Evolutionary conservation across 202 grass and related monocot species (phyloP), one percentile per base, ranked within the genome.

Genomic region (Zoysia matrella): DNA sequence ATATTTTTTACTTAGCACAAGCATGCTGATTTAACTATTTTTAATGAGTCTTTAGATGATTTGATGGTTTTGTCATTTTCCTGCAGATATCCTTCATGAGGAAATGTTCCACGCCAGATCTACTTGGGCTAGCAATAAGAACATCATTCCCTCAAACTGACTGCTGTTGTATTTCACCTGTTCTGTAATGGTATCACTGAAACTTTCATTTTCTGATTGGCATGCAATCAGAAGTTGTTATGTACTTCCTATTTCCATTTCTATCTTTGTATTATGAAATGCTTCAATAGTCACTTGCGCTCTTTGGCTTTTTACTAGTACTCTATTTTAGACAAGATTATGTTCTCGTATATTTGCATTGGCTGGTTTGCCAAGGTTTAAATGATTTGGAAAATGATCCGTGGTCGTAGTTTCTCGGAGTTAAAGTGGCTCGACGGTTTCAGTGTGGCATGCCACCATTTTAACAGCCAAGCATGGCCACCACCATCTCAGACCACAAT

Each of bases 231-330:
- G 3, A 86, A 82, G 1, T 3, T 77, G 41, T 3, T 73, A 4
- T 82, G 60, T 73, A 42, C 54, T 74, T 78, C 5, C 5, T 18
- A 47, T 53, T 76, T 9, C 40, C 47, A 42, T 42, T 65, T 47
- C 14, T 60, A 12, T 60, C 72, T 52, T 47, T 81, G 82, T 77
- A 60, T 30, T 14, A 60, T 52, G 73, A 60, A 60, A 68, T 9
- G 16, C 78, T 86, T 43, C 39, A 86, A 82, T 89, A 89, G 82
- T 78, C 51, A 56, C 47, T 61, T 11, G 11, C 54, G 51, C 42
- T 43, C 49, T 45, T 53, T 68, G 82, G 47, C 53, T 52, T 69
- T 69, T 3, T 15, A 36, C 30, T 36, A 36, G 30, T 36, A 36
- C 30, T 36, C 44, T 66, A 71, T 66, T 76, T 39, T 30, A 47